Evolutionary conservation across 805 yeast genomes (phyloP), one percentile per base, ranked within the genome.

Genomic region (Candida multigemmis): DNA sequence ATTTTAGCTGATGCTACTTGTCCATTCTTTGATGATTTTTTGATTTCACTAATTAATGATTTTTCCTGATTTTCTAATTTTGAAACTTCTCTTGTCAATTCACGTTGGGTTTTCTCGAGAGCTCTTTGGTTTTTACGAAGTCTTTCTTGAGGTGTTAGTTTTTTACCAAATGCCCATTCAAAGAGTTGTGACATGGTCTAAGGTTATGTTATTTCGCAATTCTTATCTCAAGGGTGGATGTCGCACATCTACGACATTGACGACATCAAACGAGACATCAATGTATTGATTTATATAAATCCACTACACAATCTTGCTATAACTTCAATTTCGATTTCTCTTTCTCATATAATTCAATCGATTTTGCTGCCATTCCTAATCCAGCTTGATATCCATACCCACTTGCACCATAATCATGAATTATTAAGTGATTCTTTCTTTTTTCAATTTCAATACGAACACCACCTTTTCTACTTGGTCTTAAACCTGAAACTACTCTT

Each of bases 151-250:
- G 98, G 97, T 25, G 97, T 85, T 36, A 81, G 60, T 48, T 79
- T 73, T 66, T 85, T 83, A 7, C 98, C 98, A 58, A 91, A 91
- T 15, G 83, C 85, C 97, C 97, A 91, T 46, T 87, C 94, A 39
- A 91, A 71, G 23, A 58, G 23, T 28, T 40, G 56, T 14, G 55
- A 38, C 57, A 50, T 50, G 24, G 24, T 18, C n/a, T n/a, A n/a
- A n/a, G n/a, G n/a, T n/a, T n/a, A n/a, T n/a, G n/a, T n/a, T n/a
- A n/a, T n/a, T n/a, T n/a, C n/a, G n/a, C n/a, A n/a, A n/a, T n/a
- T n/a, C n/a, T n/a, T n/a, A n/a, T n/a, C n/a, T n/a, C n/a, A n/a
- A n/a, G n/a, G n/a, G n/a, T n/a, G n/a, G n/a, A n/a, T n/a, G n/a
- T n/a, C n/a, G n/a, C n/a, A n/a, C n/a, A n/a, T n/a, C n/a, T n/a